These are phyloP conservation scores for Mycena crocata DNA, from an alignment of 768 basidiomycete genomes.

Conservation along the genomic window DNA sequence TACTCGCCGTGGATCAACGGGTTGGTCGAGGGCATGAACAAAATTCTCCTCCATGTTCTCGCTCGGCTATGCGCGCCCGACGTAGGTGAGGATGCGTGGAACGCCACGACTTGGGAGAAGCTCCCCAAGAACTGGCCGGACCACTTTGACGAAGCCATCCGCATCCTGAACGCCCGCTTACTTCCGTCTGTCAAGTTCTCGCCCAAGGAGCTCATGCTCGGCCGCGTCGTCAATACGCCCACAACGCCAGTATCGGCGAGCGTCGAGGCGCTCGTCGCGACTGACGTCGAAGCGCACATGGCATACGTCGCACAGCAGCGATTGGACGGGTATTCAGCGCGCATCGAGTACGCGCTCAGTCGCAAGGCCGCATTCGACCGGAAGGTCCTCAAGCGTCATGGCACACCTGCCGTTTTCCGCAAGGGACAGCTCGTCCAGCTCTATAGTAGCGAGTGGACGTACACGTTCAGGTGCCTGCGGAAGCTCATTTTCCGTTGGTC, in stretches of 20 bases:
- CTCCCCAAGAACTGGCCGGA: slow-evolving; percentile 36
- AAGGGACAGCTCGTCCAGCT: slow-evolving; percentile 46
- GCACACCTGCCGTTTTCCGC: too few relatives aligned
- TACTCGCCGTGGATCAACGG: slow-evolving; percentile 45
- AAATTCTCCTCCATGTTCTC: slow-evolving; percentile 33
- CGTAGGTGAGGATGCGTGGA: slow-evolving; percentile 25
- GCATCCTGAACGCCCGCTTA: slow-evolving; percentile 34
- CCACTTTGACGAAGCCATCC: slow-evolving; percentile 31
- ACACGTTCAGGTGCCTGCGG: slow-evolving; percentile 38
- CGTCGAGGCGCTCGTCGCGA: not conserved
- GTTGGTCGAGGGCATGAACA: slow-evolving; percentile 38
- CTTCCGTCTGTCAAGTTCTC: slow-evolving; percentile 33
- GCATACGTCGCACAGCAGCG: slow-evolving; percentile 44
- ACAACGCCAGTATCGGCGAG: slow-evolving; percentile 14
- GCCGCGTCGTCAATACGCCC: slow-evolving; percentile 42
- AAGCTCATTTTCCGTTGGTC: slow-evolving; percentile 49
- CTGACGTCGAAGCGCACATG: slow-evolving; percentile 37
- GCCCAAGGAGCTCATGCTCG: slow-evolving; percentile 45
- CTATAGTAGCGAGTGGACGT: slow-evolving; percentile 33
- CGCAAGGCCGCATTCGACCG: slow-evolving; percentile 44
- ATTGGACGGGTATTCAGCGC: slow-evolving; percentile 41
- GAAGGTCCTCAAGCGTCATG: slow-evolving; percentile 33
- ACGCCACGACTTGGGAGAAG: slow-evolving; percentile 16
- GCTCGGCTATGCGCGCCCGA: slow-evolving; percentile 35
- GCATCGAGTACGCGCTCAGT: slow-evolving; percentile 35